Conservation (phyloP, 129 eudicot genomes). For the Centella asiatica region DNA sequence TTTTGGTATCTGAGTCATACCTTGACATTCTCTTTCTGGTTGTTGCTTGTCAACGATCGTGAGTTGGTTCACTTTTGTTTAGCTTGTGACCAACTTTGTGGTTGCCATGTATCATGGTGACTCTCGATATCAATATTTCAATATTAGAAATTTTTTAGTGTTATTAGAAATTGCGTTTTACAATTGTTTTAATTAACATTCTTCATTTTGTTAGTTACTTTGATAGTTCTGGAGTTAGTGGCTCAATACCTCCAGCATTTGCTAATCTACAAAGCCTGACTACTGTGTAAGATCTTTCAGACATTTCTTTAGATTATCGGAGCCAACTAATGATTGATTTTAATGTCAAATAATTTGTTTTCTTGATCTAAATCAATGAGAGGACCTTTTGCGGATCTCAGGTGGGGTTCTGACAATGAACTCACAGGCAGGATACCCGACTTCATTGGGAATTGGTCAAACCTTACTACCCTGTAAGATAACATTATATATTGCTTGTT, state of each 20-base stretch:
- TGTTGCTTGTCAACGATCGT: too few species aligned
- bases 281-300: conserved; percentile 42
- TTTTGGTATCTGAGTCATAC: too few species aligned
- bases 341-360: neutral
- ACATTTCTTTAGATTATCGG: conserved; percentile 4
- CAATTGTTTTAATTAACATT: neutral
- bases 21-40: too few species aligned
- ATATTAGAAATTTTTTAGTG: too few species aligned
- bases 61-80: too few species aligned
- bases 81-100: too few species aligned
- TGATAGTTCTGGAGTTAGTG: conserved; percentile 70
- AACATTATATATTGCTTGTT: neutral
- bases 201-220: conserved; percentile 49
- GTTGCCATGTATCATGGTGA: too few species aligned
- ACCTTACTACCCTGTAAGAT: conserved; percentile 41
- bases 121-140: too few species aligned
- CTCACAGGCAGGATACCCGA: conserved; percentile 67
- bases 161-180: too few species aligned
- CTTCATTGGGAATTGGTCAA: conserved; percentile 69
- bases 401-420: conserved; percentile 58
- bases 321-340: neutral
- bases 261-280: conserved; percentile 43
- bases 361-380: conserved; percentile 5
- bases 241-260: conserved; percentile 61
- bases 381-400: conserved; percentile 20